These are phyloP conservation scores for Petasospora fabianii DNA, from an alignment of 1,139 yeast genomes.

Conservation along the genomic window DNA sequence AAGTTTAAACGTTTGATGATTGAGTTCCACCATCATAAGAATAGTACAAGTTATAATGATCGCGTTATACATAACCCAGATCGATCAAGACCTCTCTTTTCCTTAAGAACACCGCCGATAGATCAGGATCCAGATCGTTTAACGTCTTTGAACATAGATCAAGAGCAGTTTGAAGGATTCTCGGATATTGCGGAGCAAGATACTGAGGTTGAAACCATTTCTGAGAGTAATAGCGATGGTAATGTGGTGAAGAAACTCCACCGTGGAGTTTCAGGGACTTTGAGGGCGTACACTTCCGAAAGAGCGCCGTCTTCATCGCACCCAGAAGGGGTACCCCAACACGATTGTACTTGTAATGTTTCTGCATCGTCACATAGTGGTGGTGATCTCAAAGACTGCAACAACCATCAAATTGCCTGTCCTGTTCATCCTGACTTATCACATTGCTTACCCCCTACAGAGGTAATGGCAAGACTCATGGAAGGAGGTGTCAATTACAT, in stretches of 20 bases:
- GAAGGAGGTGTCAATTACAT: slow-evolving; percentile 19
- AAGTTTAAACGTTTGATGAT: slow-evolving; percentile 34
- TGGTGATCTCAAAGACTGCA: too few relatives aligned
- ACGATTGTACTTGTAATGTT: too few relatives aligned
- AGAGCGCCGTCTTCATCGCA: not conserved
- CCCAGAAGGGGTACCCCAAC: too few relatives aligned
- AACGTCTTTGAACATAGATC: slow-evolving; percentile 1
- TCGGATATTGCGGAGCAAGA: too few relatives aligned
- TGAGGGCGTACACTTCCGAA: slow-evolving; percentile 2
- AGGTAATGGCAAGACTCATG: slow-evolving; percentile 2
- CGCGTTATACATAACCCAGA: slow-evolving; percentile 39
- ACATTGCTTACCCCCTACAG: not conserved
- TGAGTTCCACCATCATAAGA: slow-evolving; percentile 41
- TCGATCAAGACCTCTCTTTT: slow-evolving; percentile 36
- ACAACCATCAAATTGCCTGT: too few relatives aligned
- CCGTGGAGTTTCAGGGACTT: slow-evolving; percentile 3
- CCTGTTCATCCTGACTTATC: not conserved
- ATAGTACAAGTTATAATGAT: slow-evolving; percentile 38
- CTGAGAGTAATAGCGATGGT: too few relatives aligned
- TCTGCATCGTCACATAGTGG: too few relatives aligned
- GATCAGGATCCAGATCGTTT: not conserved
- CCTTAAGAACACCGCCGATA: slow-evolving; percentile 31
- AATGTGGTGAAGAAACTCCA: not conserved
- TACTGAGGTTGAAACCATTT: too few relatives aligned
- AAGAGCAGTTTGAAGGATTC: slow-evolving; percentile 10